Percentiles rank a stretch among this genome's conserved stretches.
These are phyloP conservation scores for Stemphylium lycopersici DNA, from an alignment of 2,329 filamentous ascomycete genomes.

Conservation along the genomic window DNA sequence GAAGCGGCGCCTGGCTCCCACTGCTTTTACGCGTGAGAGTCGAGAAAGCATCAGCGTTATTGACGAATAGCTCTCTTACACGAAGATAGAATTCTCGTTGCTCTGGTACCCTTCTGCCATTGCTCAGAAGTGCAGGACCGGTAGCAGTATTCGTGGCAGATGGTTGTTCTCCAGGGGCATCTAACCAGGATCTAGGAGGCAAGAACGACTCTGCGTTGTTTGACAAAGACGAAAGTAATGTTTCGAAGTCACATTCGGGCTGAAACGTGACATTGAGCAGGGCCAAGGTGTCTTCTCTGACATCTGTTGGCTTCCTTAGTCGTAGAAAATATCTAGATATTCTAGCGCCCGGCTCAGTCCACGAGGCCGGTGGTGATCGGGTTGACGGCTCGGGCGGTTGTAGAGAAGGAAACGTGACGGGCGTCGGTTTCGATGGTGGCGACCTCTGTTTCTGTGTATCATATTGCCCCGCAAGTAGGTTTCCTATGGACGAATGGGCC, in stretches of 20 bases:
- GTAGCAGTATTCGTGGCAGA: slow-evolving; percentile 32
- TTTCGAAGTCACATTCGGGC: slow-evolving; percentile 47
- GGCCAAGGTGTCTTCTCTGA: slow-evolving; percentile 48
- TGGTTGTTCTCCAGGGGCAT: slow-evolving; percentile 35
- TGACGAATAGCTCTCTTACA: slow-evolving; percentile 58
- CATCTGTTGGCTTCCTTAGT: slow-evolving; percentile 51
- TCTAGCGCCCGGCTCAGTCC: slow-evolving; percentile 48
- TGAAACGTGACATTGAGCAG: slow-evolving; percentile 53
- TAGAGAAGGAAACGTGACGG: slow-evolving; percentile 60
- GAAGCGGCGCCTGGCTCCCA: slow-evolving; percentile 54
- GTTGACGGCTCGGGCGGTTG: slow-evolving; percentile 43
- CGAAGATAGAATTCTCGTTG: slow-evolving; percentile 57
- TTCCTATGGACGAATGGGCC: slow-evolving; percentile 31
- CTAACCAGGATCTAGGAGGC: slow-evolving; percentile 47
- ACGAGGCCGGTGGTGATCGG: slow-evolving; percentile 34
- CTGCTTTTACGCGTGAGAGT: slow-evolving; percentile 58
- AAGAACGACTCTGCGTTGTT: slow-evolving; percentile 47
- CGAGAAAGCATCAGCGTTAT: slow-evolving; percentile 65
- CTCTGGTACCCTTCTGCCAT: slow-evolving; percentile 56
- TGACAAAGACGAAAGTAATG: slow-evolving; percentile 44
- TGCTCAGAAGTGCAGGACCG: slow-evolving; percentile 49
- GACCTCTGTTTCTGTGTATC: slow-evolving; percentile 50
- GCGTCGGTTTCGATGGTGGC: slow-evolving; percentile 57
- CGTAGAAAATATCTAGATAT: slow-evolving; percentile 53
- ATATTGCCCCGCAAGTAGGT: slow-evolving; percentile 49